phyloP scores from a whole-genome alignment of 805 yeast genomes.

The Wickerhamiella dianesei region DNA sequence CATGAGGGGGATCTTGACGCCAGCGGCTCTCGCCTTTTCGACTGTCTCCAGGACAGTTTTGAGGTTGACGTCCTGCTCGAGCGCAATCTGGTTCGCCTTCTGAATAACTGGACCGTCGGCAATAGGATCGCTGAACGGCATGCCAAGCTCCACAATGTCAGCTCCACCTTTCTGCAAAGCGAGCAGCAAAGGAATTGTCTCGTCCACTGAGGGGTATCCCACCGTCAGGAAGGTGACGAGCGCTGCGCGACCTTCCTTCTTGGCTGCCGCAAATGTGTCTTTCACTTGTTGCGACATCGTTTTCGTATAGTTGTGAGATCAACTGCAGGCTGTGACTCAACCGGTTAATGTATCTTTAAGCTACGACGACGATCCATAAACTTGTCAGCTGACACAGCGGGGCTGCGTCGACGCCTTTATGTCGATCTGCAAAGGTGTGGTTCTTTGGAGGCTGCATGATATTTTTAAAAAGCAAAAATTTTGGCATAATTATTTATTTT shows the following conservation, averaged over 20 bases:
- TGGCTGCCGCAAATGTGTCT: constrained; percentile 48
- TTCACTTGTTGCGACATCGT: constrained; percentile 41
- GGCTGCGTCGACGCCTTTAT: too few species aligned
- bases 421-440: too few species aligned
- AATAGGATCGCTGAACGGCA: constrained; percentile 96
- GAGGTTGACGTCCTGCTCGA: constrained; percentile 70
- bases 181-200: constrained; percentile 71
- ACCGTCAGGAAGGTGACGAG: constrained; percentile 88
- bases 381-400: too few species aligned
- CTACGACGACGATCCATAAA: too few species aligned
- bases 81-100: constrained; percentile 61
- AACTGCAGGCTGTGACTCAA: neutral
- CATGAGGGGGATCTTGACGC: constrained; percentile 78
- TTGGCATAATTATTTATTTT: too few species aligned
- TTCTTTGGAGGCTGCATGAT: too few species aligned
- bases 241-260: constrained; percentile 62
- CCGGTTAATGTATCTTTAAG: neutral
- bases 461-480: too few species aligned
- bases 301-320: neutral
- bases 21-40: constrained; percentile 58
- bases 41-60: constrained; percentile 57
- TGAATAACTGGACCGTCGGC: constrained; percentile 99
- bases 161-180: constrained; percentile 93
- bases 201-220: constrained; percentile 80
- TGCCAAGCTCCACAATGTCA: constrained; percentile 85